Evolutionary conservation across 164 flowering plant genomes (phyloP).

Genomic region (Kalanchoe fedtschenkoi): DNA sequence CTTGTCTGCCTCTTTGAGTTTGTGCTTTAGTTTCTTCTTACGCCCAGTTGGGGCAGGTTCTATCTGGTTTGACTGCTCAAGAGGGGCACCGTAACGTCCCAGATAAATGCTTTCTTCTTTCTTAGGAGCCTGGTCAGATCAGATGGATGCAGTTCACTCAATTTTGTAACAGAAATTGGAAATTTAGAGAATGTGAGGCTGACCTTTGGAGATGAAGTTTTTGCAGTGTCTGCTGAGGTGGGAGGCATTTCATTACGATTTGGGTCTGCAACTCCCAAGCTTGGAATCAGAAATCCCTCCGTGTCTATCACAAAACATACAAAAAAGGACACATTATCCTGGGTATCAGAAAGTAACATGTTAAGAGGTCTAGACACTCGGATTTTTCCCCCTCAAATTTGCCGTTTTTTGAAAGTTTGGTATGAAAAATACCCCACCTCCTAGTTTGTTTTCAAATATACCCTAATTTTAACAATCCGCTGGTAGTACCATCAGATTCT

Average conservation of each 20-base stretch:
- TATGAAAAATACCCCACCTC: no score
- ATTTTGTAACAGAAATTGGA: not conserved
- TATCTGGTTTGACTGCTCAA: slow-evolving; percentile 63
- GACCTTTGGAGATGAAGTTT: slow-evolving; percentile 45
- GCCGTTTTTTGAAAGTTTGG: no score
- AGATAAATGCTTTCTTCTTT: slow-evolving; percentile 67
- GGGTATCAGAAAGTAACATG: not conserved
- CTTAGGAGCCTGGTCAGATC: slow-evolving; percentile 6
- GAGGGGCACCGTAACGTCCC: slow-evolving; percentile 94
- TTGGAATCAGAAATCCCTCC: slow-evolving; percentile 84
- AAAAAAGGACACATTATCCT: not conserved
- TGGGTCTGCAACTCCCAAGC: slow-evolving; percentile 50
- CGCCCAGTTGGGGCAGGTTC: slow-evolving; percentile 43
- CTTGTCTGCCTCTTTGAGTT: slow-evolving; percentile 80
- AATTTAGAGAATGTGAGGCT: not conserved
- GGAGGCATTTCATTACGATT: slow-evolving; percentile 21
- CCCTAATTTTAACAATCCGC: no score
- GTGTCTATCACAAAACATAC: slow-evolving; percentile 40
- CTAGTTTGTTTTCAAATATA: no score
- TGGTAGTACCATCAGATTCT: no score
- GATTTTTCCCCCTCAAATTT: no score
- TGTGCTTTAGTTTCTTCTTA: slow-evolving; percentile 75
- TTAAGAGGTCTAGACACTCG: not conserved
- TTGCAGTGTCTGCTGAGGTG: slow-evolving; percentile 22
- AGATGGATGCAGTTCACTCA: not conserved